phyloP scores from a whole-genome alignment of 139 green algal genomes.

The Ulvella scutata region DNA sequence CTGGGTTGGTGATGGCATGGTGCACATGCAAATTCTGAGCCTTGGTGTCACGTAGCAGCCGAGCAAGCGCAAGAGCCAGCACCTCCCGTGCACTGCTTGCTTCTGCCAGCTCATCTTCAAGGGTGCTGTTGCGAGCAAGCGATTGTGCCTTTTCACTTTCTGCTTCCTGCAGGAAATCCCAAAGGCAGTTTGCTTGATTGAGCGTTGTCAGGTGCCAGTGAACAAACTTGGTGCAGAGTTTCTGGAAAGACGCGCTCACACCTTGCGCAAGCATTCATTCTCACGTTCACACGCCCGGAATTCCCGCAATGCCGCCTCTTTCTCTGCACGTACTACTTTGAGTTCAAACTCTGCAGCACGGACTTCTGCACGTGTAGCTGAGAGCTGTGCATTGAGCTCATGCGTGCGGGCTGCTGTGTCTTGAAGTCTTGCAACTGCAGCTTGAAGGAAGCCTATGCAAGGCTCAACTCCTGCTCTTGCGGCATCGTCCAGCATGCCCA shows the following conservation, averaged over 20 bases:
- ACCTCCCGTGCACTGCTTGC: neutral
- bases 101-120: neutral
- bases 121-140: neutral
- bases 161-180: neutral
- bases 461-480: neutral
- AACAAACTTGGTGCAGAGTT: neutral
- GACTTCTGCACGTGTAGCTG: neutral
- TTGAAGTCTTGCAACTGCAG: neutral
- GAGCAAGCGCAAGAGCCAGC: neutral
- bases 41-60: neutral
- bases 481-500: neutral
- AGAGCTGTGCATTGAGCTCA: constrained; percentile 3
- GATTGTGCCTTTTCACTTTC: neutral
- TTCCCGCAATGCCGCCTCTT: neutral
- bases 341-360: neutral
- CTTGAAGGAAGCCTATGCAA: neutral
- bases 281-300: neutral
- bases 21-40: too few species aligned
- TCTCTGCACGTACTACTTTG: neutral
- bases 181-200: neutral
- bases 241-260: neutral
- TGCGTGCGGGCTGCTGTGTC: neutral
- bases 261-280: neutral
- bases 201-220: neutral
- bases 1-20: neutral